phyloP scores from a whole-genome alignment of 1,284 basidiomycete genomes.

The Ganoderma resinaceum region DNA sequence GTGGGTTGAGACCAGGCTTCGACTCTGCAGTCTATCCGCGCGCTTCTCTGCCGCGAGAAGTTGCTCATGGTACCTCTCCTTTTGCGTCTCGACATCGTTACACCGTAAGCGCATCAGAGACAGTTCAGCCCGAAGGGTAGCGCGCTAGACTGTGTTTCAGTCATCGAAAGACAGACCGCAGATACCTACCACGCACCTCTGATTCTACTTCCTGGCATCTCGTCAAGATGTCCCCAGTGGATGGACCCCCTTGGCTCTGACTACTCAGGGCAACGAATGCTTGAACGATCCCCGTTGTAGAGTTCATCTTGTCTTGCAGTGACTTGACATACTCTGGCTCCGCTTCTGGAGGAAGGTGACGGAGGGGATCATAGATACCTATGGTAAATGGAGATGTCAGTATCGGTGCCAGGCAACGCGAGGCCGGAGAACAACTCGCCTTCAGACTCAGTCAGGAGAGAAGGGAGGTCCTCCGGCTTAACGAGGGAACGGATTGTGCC shows the following conservation, averaged over 20 bases:
- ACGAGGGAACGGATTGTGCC: constrained; percentile 72
- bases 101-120: constrained; percentile 65
- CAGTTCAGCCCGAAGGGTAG: constrained; percentile 65
- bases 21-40: constrained; percentile 76
- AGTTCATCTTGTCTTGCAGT: constrained; percentile 61
- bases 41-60: constrained; percentile 73
- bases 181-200: constrained; percentile 54
- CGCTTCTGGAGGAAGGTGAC: constrained; percentile 56
- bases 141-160: constrained; percentile 49
- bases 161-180: not conserved
- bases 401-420: constrained; percentile 14
- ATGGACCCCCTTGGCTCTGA: constrained; percentile 39
- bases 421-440: constrained; percentile 43
- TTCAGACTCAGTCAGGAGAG: constrained; percentile 50
- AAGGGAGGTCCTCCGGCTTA: constrained; percentile 58
- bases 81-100: constrained; percentile 60
- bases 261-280: constrained; percentile 60
- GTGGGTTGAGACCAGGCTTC: constrained; percentile 57
- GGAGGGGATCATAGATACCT: constrained; percentile 60
- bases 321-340: constrained; percentile 53
- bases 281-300: constrained; percentile 66
- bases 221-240: constrained; percentile 49
- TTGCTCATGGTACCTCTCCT: constrained; percentile 61
- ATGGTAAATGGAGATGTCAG: constrained; percentile 10
- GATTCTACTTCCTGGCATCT: constrained; percentile 63